Conservation (phyloP, 768 basidiomycete species). For the Cystobasidium tubakii region DNA sequence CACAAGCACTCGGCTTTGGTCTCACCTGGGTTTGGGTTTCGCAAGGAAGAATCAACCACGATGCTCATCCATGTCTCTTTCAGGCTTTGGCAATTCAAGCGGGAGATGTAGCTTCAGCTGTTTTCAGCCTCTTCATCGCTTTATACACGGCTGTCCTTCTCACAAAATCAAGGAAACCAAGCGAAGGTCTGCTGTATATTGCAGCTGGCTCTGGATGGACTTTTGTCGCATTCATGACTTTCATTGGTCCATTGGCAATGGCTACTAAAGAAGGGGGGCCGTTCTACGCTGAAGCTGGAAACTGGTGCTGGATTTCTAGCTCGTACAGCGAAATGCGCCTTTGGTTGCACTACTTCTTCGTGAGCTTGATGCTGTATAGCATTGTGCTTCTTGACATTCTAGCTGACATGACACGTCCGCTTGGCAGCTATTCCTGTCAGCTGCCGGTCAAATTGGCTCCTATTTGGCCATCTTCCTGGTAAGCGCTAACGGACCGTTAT, state of each 20-base stretch:
- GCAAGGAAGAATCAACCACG: background rate
- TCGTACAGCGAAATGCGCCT: slow-evolving; percentile 34
- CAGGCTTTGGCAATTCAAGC: slow-evolving; percentile 35
- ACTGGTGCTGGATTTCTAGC: slow-evolving; percentile 38
- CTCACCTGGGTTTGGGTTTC: slow-evolving; percentile 30
- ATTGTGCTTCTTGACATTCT: no score
- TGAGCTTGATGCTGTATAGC: slow-evolving; percentile 30
- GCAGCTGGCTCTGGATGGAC: slow-evolving; percentile 16
- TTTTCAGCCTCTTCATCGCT: slow-evolving; percentile 35
- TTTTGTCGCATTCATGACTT: slow-evolving; percentile 23
- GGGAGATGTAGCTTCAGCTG: slow-evolving; percentile 36
- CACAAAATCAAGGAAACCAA: slow-evolving; percentile 8
- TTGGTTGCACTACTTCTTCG: slow-evolving; percentile 36
- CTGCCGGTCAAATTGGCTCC: slow-evolving; percentile 13
- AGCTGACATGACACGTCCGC: background rate
- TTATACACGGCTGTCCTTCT: slow-evolving; percentile 30
- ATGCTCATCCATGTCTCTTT: background rate
- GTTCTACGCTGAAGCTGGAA: slow-evolving; percentile 34
- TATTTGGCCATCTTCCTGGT: slow-evolving; percentile 29
- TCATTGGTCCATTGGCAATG: slow-evolving; percentile 28
- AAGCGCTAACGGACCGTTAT: no score
- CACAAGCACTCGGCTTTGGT: slow-evolving; percentile 38
- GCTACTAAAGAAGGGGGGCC: background rate
- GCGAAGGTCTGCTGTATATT: background rate
- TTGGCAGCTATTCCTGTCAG: slow-evolving; percentile 25